A percentile compares a stretch with the other conserved stretches of the same genome.
Conservation (phyloP, 2,329 filamentous ascomycete genomes). For the Trichocomaceae sp. region DNA sequence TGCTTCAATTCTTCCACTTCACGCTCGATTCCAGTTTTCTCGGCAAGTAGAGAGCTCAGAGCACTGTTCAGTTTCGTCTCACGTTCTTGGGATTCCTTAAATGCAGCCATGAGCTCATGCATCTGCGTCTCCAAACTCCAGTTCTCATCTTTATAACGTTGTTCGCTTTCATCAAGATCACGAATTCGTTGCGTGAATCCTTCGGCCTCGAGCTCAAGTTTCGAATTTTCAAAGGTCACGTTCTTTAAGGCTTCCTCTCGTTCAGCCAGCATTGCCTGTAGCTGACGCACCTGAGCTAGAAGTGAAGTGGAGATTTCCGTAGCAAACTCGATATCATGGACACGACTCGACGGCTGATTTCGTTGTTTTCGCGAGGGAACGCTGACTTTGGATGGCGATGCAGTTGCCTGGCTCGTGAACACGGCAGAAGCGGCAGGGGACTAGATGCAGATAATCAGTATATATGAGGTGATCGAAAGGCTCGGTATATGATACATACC, state of each 20-base stretch:
- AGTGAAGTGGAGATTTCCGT: constrained; percentile 94
- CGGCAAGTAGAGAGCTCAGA: constrained; percentile 61
- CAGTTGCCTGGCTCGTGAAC: constrained; percentile 76
- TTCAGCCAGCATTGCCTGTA: constrained; percentile 78
- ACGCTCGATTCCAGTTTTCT: constrained; percentile 71
- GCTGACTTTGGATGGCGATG: constrained; percentile 81
- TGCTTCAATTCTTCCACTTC: constrained; percentile 88
- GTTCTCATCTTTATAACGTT: constrained; percentile 96
- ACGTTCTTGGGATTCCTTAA: constrained; percentile 70
- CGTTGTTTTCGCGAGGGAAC: constrained; percentile 82
- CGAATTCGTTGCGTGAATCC: constrained; percentile 72
- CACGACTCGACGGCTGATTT: constrained; percentile 79
- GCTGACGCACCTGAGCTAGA: constrained; percentile 83
- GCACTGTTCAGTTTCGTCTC: constrained; percentile 74
- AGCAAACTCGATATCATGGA: constrained; percentile 97
- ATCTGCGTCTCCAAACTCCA: constrained; percentile 93
- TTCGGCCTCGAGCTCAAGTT: constrained; percentile 75
- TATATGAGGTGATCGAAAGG: background rate
- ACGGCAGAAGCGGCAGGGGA: constrained; percentile 66
- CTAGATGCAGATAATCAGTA: constrained; percentile 34
- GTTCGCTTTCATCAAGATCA: constrained; percentile 83
- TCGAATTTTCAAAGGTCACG: constrained; percentile 65
- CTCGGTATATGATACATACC: constrained; percentile 25
- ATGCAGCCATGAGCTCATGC: constrained; percentile 68
- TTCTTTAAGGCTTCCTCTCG: constrained; percentile 79